Conservation (phyloP, 345 rosid species). For the Melaleuca alternifolia region DNA sequence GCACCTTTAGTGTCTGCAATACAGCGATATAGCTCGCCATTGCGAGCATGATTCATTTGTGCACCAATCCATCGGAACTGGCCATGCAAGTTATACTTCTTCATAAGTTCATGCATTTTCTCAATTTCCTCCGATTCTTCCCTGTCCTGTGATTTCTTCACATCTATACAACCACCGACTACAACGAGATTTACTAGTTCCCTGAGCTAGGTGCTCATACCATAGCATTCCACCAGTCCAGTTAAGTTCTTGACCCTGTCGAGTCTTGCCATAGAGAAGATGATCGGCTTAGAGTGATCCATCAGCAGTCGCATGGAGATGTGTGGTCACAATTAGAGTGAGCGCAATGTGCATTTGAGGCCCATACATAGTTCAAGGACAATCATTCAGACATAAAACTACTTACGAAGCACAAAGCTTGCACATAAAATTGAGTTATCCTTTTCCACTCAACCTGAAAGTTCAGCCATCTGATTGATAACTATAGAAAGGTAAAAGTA, state of each 20-base stretch:
- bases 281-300: conserved; percentile 37
- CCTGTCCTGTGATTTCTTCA: conserved; percentile 31
- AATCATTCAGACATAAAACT: neutral
- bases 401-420: neutral
- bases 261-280: conserved; percentile 66
- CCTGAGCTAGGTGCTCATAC: conserved; percentile 29
- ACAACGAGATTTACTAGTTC: conserved; percentile 39
- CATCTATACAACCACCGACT: conserved; percentile 33
- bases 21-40: conserved; percentile 50
- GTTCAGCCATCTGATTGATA: neutral
- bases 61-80: conserved; percentile 42
- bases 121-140: conserved; percentile 48
- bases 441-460: neutral
- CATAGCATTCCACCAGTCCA: conserved; percentile 48
- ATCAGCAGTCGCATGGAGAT: conserved; percentile 14
- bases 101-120: conserved; percentile 31
- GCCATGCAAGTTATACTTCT: conserved; percentile 39
- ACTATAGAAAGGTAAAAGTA: neutral
- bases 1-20: conserved; percentile 43
- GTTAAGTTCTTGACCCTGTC: conserved; percentile 50
- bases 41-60: conserved; percentile 45
- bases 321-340: neutral
- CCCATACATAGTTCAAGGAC: neutral
- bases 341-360: neutral
- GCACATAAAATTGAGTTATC: neutral